Base-by-base conservation (phyloP, 176 grass and related monocot species). In the Thinopyrum elongatum region DNA sequence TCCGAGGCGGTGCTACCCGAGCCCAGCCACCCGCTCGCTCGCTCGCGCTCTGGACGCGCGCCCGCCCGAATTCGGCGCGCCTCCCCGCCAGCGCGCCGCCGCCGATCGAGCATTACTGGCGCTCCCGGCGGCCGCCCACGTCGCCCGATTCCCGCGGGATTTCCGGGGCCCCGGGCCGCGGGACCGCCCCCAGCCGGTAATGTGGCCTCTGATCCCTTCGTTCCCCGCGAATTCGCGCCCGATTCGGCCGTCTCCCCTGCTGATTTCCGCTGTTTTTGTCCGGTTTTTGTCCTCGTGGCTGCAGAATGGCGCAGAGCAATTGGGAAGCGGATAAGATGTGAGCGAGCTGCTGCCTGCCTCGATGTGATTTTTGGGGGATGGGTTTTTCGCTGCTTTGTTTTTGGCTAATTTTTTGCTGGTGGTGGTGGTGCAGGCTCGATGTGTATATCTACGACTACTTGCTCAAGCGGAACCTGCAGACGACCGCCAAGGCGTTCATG, bases 241-340 rank as follows among this genome's bases (percentile, higher is more conserved):
- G 84, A 90, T 83, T 87, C 38, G 38, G 4, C 30, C 29, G 28
- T 10, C 23, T 9, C 35, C 30, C 15, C 34, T 2, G 4, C 34
- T 88, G 57, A 92, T 92, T 82, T 79, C 53, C 41, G 12, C 34
- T 46, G 25, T 30, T 74, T 75, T 53, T 80, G 26, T 16, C 21
- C 1, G 17, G n/a, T 87, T 78, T 71, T 6, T 19, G n/a, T 41
- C 0, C 1, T 12, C 16, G 7, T 27, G 35, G 71, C 30, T 80
- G 55, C 79, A 92, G 80, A 36, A 98, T 98, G 95, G 95, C 95
- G 82, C 95, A 95, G 87, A 98, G 92, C 87, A 95, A 98, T 66
- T 98, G 95, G 95, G 95, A 98, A 83, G 95, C 95, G 33, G 95
- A 98, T 95, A 95, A 98, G 89, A 98, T 98, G 95, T 98, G 76